Evolutionary conservation across 176 grass and related monocot genomes (phyloP).

Genomic region (Oryza officinalis): DNA sequence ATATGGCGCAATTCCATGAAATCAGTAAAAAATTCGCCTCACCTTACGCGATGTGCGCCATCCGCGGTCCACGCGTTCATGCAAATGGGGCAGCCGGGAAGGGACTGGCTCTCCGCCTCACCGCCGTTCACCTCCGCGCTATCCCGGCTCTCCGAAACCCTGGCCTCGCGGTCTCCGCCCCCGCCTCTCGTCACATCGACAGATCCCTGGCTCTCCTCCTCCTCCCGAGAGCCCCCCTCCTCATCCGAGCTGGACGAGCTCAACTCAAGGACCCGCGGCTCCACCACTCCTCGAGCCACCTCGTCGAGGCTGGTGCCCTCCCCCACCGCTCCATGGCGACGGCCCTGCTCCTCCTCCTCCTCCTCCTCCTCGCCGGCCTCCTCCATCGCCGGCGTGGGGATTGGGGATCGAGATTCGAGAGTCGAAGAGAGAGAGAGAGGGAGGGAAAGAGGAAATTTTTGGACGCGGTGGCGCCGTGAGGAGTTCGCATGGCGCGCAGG

Average conservation of each 20-base stretch:
- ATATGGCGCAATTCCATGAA: background rate
- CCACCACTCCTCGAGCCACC: background rate
- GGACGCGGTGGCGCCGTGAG: slow-evolving; percentile 16
- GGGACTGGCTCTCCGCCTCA: slow-evolving; percentile 25
- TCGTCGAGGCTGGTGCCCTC: background rate
- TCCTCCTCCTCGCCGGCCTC: slow-evolving; percentile 8
- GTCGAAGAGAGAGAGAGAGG: background rate
- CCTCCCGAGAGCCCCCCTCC: slow-evolving; percentile 14
- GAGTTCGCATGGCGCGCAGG: slow-evolving; percentile 1
- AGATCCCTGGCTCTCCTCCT: slow-evolving; percentile 20
- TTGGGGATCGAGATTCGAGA: background rate
- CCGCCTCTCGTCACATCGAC: slow-evolving; percentile 1
- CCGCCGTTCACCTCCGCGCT: background rate
- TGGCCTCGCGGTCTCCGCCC: background rate
- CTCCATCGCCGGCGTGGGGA: slow-evolving; percentile 16
- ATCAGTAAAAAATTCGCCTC: background rate
- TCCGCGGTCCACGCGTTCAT: slow-evolving; percentile 72
- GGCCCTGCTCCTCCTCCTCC: background rate
- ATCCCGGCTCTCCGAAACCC: slow-evolving; percentile 6
- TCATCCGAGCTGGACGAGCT: slow-evolving; percentile 29
- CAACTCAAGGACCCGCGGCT: background rate
- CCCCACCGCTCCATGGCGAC: background rate
- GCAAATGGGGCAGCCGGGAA: slow-evolving; percentile 76
- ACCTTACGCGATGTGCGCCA: slow-evolving; percentile 85
- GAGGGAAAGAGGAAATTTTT: background rate